Percentiles rank a stretch among this genome's conserved stretches.
These are phyloP conservation scores for Chlorella vulgaris DNA, from an alignment of 139 green algal species.

Conservation along the genomic window DNA sequence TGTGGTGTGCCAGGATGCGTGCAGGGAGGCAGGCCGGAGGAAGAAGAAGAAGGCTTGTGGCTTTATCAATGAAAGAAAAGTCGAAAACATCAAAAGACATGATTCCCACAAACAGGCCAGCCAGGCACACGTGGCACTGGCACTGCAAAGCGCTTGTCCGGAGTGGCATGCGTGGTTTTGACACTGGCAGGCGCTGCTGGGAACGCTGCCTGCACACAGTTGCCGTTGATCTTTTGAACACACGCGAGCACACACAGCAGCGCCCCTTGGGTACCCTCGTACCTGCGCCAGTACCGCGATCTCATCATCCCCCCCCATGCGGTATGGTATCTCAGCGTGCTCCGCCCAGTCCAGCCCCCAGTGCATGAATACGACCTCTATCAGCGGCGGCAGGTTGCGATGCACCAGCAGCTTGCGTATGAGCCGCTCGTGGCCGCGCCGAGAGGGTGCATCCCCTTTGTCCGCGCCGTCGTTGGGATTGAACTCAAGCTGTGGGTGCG, in stretches of 20 bases:
- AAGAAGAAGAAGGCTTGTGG: not conserved
- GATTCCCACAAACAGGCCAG: not conserved
- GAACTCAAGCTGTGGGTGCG: not conserved
- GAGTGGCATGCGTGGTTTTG: no score
- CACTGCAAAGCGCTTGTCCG: no score
- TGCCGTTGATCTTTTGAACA: no score
- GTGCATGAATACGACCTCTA: conserved; percentile 1
- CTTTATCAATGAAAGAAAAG: no score
- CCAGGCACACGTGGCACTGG: no score
- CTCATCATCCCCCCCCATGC: not conserved
- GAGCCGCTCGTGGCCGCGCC: not conserved
- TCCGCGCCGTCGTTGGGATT: not conserved
- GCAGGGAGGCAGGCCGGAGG: not conserved
- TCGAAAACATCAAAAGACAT: not conserved
- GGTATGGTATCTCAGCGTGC: not conserved
- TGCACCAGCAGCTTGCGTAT: not conserved
- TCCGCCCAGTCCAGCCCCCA: not conserved
- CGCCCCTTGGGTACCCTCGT: not conserved
- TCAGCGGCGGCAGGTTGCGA: not conserved
- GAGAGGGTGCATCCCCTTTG: not conserved
- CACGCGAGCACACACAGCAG: not conserved
- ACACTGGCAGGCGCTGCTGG: no score
- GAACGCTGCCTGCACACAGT: not conserved
- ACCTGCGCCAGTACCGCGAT: not conserved
- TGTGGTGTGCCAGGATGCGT: no score